Evolutionary conservation across 2,329 filamentous ascomycete species (phyloP).

Genomic region (Cadophora malorum): DNA sequence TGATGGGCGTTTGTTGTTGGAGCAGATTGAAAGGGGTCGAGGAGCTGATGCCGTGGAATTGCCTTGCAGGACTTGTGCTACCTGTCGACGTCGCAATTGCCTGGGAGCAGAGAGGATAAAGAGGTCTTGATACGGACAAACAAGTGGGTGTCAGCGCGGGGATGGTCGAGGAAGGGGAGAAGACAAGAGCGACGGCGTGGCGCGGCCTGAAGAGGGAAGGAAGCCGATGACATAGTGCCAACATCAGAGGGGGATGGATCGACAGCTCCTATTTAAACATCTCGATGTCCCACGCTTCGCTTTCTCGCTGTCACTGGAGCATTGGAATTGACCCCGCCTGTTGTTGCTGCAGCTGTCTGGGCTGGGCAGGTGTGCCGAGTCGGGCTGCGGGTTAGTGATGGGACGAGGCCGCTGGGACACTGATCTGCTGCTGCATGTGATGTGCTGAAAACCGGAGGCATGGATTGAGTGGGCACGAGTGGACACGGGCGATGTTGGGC

Average conservation of each 20-base stretch:
- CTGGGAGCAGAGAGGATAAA: neutral
- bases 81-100: slow-evolving; percentile 1
- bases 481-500: neutral
- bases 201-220: slow-evolving; percentile 14
- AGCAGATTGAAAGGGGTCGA: slow-evolving; percentile 8
- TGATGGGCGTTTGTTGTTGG: slow-evolving; percentile 23
- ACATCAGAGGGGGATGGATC: slow-evolving; percentile 22
- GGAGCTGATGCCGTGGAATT: neutral
- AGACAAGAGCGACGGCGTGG: slow-evolving; percentile 10
- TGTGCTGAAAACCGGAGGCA: slow-evolving; percentile 12
- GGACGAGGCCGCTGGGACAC: neutral
- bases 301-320: neutral
- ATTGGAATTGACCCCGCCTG: neutral
- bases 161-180: neutral
- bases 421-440: slow-evolving; percentile 20
- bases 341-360: slow-evolving; percentile 6
- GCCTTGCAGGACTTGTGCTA: slow-evolving; percentile 4
- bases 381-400: slow-evolving; percentile 7
- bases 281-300: slow-evolving; percentile 14
- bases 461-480: neutral
- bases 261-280: slow-evolving; percentile 20
- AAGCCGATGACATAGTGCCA: slow-evolving; percentile 22
- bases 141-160: slow-evolving; percentile 8
- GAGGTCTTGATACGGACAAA: slow-evolving; percentile 15
- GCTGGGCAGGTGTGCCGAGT: slow-evolving; percentile 18